Evolutionary conservation across 2,329 filamentous ascomycete genomes (phyloP).

Genomic region (Colletotrichum musae): DNA sequence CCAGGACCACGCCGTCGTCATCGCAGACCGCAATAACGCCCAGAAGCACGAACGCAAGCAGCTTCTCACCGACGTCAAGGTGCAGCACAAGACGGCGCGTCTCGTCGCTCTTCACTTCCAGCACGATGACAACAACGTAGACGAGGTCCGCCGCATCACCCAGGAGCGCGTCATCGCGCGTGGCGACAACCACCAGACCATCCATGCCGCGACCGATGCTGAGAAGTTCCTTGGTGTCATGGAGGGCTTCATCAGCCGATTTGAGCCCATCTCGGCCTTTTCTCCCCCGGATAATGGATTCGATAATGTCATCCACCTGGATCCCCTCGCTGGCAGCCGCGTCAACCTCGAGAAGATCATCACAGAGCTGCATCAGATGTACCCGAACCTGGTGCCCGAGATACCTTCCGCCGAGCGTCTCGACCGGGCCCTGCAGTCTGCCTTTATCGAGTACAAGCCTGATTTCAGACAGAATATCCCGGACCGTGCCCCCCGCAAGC

Average conservation of each 20-base stretch:
- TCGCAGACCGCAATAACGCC: slow-evolving; percentile 96
- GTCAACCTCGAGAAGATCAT: slow-evolving; percentile 88
- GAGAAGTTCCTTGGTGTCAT: slow-evolving; percentile 90
- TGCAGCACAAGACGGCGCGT: slow-evolving; percentile 73
- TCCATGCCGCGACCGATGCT: slow-evolving; percentile 83
- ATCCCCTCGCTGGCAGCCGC: slow-evolving; percentile 83
- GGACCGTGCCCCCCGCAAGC: slow-evolving; percentile 63
- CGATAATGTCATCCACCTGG: slow-evolving; percentile 86
- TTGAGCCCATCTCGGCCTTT: slow-evolving; percentile 81
- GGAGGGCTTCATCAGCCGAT: slow-evolving; percentile 91
- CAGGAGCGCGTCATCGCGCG: slow-evolving; percentile 84
- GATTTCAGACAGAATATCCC: slow-evolving; percentile 83
- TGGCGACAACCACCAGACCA: slow-evolving; percentile 98
- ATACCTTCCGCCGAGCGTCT: slow-evolving; percentile 82
- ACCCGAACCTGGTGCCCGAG: slow-evolving; percentile 80
- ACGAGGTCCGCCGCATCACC: slow-evolving; percentile 81
- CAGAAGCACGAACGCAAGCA: slow-evolving; percentile 90
- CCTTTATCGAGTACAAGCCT: slow-evolving; percentile 83
- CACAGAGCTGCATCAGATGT: slow-evolving; percentile 78
- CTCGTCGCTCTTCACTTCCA: slow-evolving; percentile 92
- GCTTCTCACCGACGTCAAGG: slow-evolving; percentile 83
- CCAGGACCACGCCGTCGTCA: slow-evolving; percentile 77
- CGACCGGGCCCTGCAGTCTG: slow-evolving; percentile 82
- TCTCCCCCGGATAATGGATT: slow-evolving; percentile 84
- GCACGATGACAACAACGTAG: slow-evolving; percentile 82